Conservation (phyloP, 192 early-diverging fungal species). For the Rhizophagus sp. region DNA sequence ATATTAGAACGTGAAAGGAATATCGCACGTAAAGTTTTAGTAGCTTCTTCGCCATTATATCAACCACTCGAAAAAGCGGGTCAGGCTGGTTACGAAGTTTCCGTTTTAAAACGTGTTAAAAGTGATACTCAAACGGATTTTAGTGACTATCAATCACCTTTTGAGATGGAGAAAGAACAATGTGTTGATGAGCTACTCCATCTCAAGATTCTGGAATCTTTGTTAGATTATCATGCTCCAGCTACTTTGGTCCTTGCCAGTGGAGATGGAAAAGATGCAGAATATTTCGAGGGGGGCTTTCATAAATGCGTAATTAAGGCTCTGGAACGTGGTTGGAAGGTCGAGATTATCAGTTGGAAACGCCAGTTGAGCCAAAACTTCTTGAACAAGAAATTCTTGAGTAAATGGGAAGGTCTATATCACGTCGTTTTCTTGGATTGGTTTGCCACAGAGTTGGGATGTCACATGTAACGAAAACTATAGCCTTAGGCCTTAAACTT, state of each 20-base stretch:
- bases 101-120: constrained; percentile 39
- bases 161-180: constrained; percentile 37
- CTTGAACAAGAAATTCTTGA: constrained; percentile 27
- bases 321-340: constrained; percentile 46
- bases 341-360: constrained; percentile 51
- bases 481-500: background rate
- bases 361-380: constrained; percentile 41
- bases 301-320: constrained; percentile 40
- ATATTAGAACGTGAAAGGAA: constrained; percentile 36
- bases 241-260: constrained; percentile 45
- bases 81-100: constrained; percentile 40
- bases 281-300: constrained; percentile 50
- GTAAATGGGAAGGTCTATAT: constrained; percentile 23
- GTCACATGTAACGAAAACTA: background rate
- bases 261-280: constrained; percentile 47
- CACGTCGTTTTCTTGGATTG: constrained; percentile 35
- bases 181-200: constrained; percentile 51
- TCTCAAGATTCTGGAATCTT: constrained; percentile 48
- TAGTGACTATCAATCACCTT: constrained; percentile 3
- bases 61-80: constrained; percentile 41
- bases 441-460: constrained; percentile 29
- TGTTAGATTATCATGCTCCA: constrained; percentile 43
- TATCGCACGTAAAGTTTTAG: constrained; percentile 38
- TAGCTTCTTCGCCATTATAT: constrained; percentile 44
- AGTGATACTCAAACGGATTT: constrained; percentile 14